Conservation (phyloP, 768 basidiomycete genomes). For the Mrakia gelida region DNA sequence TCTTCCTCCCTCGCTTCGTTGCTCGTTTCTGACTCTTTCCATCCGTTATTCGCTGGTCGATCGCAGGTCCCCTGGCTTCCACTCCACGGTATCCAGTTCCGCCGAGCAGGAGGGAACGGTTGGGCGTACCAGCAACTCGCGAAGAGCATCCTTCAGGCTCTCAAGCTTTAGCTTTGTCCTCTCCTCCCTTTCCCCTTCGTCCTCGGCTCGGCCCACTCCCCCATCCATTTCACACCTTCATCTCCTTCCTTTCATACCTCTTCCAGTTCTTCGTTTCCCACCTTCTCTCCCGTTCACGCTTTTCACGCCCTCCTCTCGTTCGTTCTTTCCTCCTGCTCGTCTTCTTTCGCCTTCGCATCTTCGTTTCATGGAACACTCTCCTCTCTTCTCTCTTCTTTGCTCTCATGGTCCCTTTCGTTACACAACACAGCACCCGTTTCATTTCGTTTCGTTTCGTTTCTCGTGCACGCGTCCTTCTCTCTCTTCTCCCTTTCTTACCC, state of each 20-base stretch:
- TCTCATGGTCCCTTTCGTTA: not conserved
- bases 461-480: not conserved
- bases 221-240: no score
- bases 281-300: not conserved
- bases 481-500: not conserved
- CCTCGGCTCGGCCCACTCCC: no score
- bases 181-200: no score
- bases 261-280: not conserved
- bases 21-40: not conserved
- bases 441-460: no score
- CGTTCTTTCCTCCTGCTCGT: not conserved
- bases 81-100: slow-evolving; percentile 91
- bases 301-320: not conserved
- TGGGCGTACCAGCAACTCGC: slow-evolving; percentile 98
- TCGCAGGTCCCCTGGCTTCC: slow-evolving; percentile 84
- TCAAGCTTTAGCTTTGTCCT: slow-evolving; percentile 36
- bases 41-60: not conserved
- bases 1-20: not conserved
- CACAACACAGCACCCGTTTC: no score
- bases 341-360: not conserved
- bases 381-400: not conserved
- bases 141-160: slow-evolving; percentile 41
- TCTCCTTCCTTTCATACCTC: not conserved
- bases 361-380: not conserved
- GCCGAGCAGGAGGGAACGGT: slow-evolving; percentile 79